phyloP scores from a whole-genome alignment of 306 rosid genomes.

The Quercus mongolica region DNA sequence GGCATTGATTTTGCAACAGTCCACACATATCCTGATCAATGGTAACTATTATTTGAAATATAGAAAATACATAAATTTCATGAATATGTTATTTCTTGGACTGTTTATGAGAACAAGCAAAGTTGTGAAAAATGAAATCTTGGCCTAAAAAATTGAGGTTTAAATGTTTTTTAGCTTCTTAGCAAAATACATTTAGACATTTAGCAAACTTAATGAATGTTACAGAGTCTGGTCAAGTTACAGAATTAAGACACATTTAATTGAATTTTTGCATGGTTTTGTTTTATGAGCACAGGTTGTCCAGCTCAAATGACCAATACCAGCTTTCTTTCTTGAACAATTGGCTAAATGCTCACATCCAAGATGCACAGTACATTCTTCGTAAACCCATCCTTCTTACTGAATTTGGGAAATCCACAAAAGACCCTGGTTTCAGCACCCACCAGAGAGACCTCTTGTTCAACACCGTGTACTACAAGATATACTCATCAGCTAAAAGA shows the following conservation, averaged over 20 bases:
- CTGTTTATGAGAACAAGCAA: neutral
- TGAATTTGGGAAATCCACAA: conserved; percentile 78
- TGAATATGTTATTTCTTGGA: neutral
- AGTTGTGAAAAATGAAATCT: neutral
- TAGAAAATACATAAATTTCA: neutral
- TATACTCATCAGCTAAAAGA: conserved; percentile 66
- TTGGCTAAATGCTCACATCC: conserved; percentile 72
- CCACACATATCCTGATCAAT: conserved; percentile 92
- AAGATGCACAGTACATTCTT: conserved; percentile 59
- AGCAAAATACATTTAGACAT: neutral
- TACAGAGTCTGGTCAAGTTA: neutral
- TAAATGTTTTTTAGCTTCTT: no score
- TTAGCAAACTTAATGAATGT: neutral
- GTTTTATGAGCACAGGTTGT: conserved; percentile 41
- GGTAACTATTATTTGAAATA: conserved; percentile 33
- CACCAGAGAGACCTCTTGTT: conserved; percentile 63
- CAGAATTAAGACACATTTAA: neutral
- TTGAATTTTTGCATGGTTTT: neutral
- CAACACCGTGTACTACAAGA: conserved; percentile 61
- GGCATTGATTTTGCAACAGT: conserved; percentile 82
- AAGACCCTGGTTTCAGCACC: conserved; percentile 52
- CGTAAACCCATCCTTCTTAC: conserved; percentile 63
- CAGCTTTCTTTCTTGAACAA: conserved; percentile 68
- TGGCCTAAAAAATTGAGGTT: neutral
- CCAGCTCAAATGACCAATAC: conserved; percentile 48